A percentile compares a stretch with the other conserved stretches of the same genome.
Evolutionary conservation across 1,139 yeast species (phyloP).

Genomic region (Kodamaea sp.): DNA sequence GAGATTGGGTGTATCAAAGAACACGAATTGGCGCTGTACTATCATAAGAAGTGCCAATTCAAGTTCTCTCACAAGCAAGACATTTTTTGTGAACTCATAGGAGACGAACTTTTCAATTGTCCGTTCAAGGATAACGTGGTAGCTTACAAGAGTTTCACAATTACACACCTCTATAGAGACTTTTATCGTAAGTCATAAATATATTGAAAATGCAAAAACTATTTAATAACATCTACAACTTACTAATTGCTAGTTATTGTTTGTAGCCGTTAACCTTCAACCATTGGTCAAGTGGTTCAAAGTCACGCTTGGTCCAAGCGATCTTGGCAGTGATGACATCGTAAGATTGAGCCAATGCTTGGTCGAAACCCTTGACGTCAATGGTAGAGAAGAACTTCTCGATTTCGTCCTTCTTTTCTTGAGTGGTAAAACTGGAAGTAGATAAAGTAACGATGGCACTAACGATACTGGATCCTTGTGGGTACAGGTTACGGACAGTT

Average conservation of each 20-base stretch:
- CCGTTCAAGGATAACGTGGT: background rate
- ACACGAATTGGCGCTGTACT: slow-evolving; percentile 51
- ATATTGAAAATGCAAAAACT: no score
- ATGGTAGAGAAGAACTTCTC: slow-evolving; percentile 58
- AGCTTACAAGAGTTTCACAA: background rate
- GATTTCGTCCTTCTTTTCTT: slow-evolving; percentile 58
- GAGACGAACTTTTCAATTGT: no score
- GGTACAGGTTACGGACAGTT: slow-evolving; percentile 59
- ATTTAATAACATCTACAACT: slow-evolving; percentile 3
- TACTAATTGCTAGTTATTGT: slow-evolving; percentile 16
- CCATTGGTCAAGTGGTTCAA: slow-evolving; percentile 54
- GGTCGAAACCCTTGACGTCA: slow-evolving; percentile 73
- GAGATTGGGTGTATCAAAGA: slow-evolving; percentile 50
- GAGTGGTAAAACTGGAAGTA: slow-evolving; percentile 65
- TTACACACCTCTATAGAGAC: background rate
- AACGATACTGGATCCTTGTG: slow-evolving; percentile 81
- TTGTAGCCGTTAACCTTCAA: slow-evolving; percentile 47
- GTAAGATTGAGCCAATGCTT: slow-evolving; percentile 68
- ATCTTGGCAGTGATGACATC: slow-evolving; percentile 66
- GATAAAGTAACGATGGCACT: slow-evolving; percentile 67
- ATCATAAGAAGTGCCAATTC: slow-evolving; percentile 44
- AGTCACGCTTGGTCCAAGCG: slow-evolving; percentile 68
- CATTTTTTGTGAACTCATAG: background rate
- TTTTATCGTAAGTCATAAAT: no score
- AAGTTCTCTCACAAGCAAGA: slow-evolving; percentile 1